Conservation (phyloP, 2,329 filamentous ascomycete genomes). For the Xylaria sp. region DNA sequence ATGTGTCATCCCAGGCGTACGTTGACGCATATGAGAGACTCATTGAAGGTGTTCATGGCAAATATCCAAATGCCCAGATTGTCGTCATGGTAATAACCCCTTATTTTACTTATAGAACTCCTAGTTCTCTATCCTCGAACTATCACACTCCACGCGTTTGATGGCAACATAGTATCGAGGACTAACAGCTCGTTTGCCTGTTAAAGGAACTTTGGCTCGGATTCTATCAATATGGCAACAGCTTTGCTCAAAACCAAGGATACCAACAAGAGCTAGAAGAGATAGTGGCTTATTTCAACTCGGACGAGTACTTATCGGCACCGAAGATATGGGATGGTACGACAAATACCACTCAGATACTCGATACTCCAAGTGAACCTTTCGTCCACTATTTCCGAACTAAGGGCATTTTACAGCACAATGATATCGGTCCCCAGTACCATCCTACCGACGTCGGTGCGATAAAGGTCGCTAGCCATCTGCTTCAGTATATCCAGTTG, state of each 20-base stretch:
- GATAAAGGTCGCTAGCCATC: conserved; percentile 69
- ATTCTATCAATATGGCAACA: conserved; percentile 63
- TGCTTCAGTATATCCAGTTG: conserved; percentile 67
- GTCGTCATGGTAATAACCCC: conserved; percentile 54
- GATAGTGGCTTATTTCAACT: conserved; percentile 65
- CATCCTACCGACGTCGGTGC: conserved; percentile 72
- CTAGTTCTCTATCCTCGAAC: neutral
- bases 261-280: conserved; percentile 62
- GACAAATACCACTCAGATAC: conserved; percentile 52
- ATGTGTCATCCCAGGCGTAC: conserved; percentile 54
- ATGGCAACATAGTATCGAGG: neutral
- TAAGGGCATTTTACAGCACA: conserved; percentile 69
- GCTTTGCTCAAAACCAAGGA: conserved; percentile 58
- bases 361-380: conserved; percentile 50
- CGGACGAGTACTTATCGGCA: conserved; percentile 54
- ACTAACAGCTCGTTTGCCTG: conserved; percentile 1
- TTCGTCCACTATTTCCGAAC: conserved; percentile 72
- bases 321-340: conserved; percentile 55
- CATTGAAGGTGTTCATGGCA: conserved; percentile 59
- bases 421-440: conserved; percentile 67
- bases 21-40: conserved; percentile 57
- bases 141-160: no score
- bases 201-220: conserved; percentile 57
- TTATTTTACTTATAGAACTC: neutral
- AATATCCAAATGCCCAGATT: conserved; percentile 59